Evolutionary conservation across 148 eudicot species (phyloP).

Genomic region (Diospyros kaki): DNA sequence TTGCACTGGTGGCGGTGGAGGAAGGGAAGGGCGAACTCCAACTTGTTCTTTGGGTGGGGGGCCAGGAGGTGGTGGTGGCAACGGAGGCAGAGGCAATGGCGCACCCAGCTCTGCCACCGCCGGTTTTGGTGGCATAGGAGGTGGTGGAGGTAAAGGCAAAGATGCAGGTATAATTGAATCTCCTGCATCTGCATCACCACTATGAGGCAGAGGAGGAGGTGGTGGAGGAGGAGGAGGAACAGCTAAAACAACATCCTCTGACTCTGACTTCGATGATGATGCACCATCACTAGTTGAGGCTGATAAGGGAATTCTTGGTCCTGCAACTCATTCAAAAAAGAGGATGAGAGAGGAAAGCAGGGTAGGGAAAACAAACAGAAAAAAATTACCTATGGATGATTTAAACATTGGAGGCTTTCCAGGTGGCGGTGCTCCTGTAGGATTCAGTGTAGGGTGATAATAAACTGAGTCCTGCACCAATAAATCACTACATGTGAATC

Average conservation of each 20-base stretch:
- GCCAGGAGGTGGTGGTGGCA: constrained; percentile 71
- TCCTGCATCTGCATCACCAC: constrained; percentile 41
- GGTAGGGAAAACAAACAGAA: background rate
- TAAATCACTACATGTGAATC: constrained; percentile 8
- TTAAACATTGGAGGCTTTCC: constrained; percentile 98
- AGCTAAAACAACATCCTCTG: constrained; percentile 55
- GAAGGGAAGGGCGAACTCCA: constrained; percentile 43
- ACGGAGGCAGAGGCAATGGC: constrained; percentile 55
- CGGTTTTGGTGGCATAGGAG: constrained; percentile 73
- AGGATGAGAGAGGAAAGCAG: background rate
- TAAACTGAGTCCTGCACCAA: constrained; percentile 82
- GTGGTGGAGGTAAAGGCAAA: constrained; percentile 79
- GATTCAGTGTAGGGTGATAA: constrained; percentile 91
- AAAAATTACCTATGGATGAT: constrained; percentile 70
- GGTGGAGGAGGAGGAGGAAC: constrained; percentile 55
- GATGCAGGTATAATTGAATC: constrained; percentile 52
- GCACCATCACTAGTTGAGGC: constrained; percentile 52
- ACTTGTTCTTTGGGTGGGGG: constrained; percentile 63
- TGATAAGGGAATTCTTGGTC: constrained; percentile 69
- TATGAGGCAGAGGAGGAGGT: constrained; percentile 67
- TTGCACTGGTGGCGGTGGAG: constrained; percentile 43
- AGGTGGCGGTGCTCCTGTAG: constrained; percentile 98
- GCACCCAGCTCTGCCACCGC: constrained; percentile 43
- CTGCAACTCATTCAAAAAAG: constrained; percentile 29
- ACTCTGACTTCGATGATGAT: constrained; percentile 37